These are phyloP conservation scores for Prinsepia uniflora DNA, from an alignment of 306 rosid genomes.

Conservation along the genomic window DNA sequence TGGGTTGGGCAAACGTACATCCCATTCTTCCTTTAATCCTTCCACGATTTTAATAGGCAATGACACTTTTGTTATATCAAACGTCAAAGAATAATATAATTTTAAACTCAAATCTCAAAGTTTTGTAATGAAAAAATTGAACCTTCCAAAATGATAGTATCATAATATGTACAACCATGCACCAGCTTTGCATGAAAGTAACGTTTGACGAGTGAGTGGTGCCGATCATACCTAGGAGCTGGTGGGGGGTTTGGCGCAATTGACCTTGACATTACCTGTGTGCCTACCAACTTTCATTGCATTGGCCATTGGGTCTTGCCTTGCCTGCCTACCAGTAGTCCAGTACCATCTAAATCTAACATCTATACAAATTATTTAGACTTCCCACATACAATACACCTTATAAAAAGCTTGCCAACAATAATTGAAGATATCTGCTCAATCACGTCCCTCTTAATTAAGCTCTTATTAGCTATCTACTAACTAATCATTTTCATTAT, in stretches of 20 bases:
- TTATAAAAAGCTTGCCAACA: neutral
- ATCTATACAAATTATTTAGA: neutral
- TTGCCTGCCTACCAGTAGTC: too few relatives aligned
- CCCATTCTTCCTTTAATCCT: too few relatives aligned
- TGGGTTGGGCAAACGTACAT: too few relatives aligned
- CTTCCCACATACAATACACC: neutral
- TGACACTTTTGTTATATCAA: too few relatives aligned
- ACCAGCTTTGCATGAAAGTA: slow-evolving; percentile 11
- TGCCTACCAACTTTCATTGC: too few relatives aligned
- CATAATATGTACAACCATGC: neutral
- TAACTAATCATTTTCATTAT: neutral
- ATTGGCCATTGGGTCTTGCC: too few relatives aligned
- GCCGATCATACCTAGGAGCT: neutral
- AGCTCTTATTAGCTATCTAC: neutral
- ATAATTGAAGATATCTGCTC: neutral
- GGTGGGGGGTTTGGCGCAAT: neutral
- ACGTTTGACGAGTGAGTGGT: neutral
- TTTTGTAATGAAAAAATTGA: too few relatives aligned
- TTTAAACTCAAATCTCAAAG: too few relatives aligned
- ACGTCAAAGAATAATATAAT: too few relatives aligned
- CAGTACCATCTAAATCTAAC: too few relatives aligned
- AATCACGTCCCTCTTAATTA: neutral
- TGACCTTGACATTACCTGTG: neutral
- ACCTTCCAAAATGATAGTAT: too few relatives aligned
- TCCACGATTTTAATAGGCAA: too few relatives aligned